Conservation (phyloP, 106 monocot genomes). For the Phalaenopsis equestris region DNA sequence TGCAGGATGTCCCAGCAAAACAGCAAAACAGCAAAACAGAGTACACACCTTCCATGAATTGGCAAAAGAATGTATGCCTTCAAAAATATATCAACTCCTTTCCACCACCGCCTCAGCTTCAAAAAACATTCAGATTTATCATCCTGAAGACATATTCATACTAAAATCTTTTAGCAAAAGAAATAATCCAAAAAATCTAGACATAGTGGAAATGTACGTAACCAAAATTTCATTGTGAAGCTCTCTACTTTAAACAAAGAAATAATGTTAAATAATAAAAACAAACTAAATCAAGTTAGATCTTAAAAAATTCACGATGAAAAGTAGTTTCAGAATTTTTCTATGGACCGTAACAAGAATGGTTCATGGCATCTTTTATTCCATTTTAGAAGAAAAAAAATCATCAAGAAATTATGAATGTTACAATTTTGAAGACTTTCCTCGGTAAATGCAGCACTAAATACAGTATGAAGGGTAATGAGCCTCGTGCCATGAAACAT, state of each 20-base stretch:
- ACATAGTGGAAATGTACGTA: background rate
- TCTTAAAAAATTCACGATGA: background rate
- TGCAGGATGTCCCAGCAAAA: background rate
- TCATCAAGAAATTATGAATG: too few species aligned
- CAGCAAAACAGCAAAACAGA: background rate
- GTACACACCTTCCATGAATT: conserved; percentile 81
- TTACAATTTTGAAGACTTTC: too few species aligned
- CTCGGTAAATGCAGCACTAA: background rate
- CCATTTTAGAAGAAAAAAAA: too few species aligned
- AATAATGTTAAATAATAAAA: background rate
- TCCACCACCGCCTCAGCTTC: conserved; percentile 93
- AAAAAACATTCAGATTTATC: conserved; percentile 32
- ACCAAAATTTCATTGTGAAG: background rate
- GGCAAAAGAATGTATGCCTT: conserved; percentile 89
- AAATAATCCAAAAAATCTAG: background rate
- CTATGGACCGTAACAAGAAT: too few species aligned
- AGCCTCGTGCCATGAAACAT: background rate
- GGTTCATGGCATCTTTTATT: too few species aligned
- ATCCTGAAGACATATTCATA: conserved; percentile 30
- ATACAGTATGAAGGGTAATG: background rate
- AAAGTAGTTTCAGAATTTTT: background rate
- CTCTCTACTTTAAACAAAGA: background rate
- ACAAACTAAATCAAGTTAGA: background rate
- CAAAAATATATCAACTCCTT: conserved; percentile 68
- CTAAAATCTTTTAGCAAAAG: background rate